Evolutionary conservation across 495 filamentous ascomycete genomes (phyloP), one percentile per base, ranked within the genome.

Genomic region (Neurospora tetraspora): DNA sequence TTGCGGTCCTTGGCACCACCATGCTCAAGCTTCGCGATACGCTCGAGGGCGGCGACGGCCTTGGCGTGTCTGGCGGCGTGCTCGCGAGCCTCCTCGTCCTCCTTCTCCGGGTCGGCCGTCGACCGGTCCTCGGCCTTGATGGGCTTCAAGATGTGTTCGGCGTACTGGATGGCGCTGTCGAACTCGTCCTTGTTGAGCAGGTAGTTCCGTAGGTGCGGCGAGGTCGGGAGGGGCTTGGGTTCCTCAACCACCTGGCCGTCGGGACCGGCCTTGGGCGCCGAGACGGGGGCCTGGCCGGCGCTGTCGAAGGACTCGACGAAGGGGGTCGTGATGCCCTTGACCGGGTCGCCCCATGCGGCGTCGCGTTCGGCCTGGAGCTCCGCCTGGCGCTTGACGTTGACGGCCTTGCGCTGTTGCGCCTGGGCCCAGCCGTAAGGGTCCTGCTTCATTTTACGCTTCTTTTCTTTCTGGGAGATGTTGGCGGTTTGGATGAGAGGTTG

Each of bases 221-320:
- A 84, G 45, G 79, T 87, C 39, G 81, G 88, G 59, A 81, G 80
- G 70, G 73, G 73, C 38, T 77, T 74, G 1, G 80, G 70, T 27
- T 83, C 81, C 39, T 75, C 76, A 2, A 82, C 23, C 6, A 75
- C 74, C 36, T 78, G 79, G 39, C 81, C 82, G 9, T 82, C 76
- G 53, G 81, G 74, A 75, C 86, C 79, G 70, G 81, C 40, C 23
- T 75, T 73, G 39, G 81, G 79, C 39, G 75, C 75, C 14, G 82
- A 82, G 12, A 79, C 53, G 31, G 76, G 68, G 7, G 71, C 75
- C 72, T 86, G 85, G 39, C 85, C 85, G 45, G 79, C 87, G 5
- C 87, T 86, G 78, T 93, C 90, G 79, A 99, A 89, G 59, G 92
- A 91, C 82, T 92, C 86, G 78, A 97, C 82, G 81, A 97, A 99